Conservation (phyloP, 257 asterid genomes). For the Henckelia pumila region DNA sequence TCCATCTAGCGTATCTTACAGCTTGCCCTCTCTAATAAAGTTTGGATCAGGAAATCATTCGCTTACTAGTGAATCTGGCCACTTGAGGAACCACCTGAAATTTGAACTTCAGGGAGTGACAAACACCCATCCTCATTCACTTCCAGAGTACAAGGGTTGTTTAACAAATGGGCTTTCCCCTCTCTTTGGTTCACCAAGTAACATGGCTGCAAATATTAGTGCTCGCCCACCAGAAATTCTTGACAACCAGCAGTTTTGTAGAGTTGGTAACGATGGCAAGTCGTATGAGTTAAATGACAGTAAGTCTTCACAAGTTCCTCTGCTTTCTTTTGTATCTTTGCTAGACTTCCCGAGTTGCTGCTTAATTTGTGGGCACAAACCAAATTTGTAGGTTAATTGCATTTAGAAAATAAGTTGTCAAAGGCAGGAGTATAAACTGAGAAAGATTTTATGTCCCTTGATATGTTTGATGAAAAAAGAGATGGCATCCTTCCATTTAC, state of each 20-base stretch:
- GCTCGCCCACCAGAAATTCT: constrained; percentile 49
- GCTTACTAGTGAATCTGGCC: constrained; percentile 53
- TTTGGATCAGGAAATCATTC: constrained; percentile 58
- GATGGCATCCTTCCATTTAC: background rate
- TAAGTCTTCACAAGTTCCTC: constrained; percentile 27
- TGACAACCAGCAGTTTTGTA: constrained; percentile 59
- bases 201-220: constrained; percentile 54
- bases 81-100: constrained; percentile 46
- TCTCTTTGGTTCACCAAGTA: constrained; percentile 65
- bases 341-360: background rate
- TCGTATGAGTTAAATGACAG: constrained; percentile 68
- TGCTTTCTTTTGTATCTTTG: constrained; percentile 10
- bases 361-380: background rate
- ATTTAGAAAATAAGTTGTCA: background rate
- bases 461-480: background rate
- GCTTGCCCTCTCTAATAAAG: constrained; percentile 54
- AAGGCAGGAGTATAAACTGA: background rate
- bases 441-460: background rate
- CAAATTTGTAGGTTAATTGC: background rate
- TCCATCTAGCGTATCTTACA: constrained; percentile 65
- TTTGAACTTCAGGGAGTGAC: constrained; percentile 55
- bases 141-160: constrained; percentile 76
- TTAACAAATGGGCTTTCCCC: constrained; percentile 53
- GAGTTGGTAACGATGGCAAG: constrained; percentile 58
- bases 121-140: constrained; percentile 72